Evolutionary conservation across 2,329 filamentous ascomycete genomes (phyloP).

Genomic region (Trichoderma breve): DNA sequence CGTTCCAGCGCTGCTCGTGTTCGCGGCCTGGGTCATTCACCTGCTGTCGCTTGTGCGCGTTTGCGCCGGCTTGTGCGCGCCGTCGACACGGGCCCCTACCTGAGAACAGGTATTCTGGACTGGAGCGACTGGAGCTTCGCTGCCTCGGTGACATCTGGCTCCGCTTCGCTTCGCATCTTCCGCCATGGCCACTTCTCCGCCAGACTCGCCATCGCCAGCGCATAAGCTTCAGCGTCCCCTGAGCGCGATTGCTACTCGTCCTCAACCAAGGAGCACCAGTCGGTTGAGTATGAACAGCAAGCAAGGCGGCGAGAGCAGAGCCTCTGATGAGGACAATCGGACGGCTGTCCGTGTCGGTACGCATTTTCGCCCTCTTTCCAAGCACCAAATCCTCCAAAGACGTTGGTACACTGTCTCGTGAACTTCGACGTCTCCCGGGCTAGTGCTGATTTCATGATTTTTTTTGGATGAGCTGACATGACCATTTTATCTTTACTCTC

Average conservation of each 20-base stretch:
- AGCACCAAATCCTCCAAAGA: not conserved
- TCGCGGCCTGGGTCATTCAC: not conserved
- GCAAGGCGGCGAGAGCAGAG: constrained; percentile 71
- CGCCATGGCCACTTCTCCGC: constrained; percentile 67
- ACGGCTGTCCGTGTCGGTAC: constrained; percentile 95
- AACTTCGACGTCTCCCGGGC: not conserved
- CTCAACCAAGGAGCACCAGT: constrained; percentile 72
- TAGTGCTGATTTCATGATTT: not conserved
- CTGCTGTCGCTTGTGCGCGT: constrained; percentile 18
- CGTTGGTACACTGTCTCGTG: not conserved
- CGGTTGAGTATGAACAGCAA: constrained; percentile 83
- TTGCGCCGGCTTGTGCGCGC: constrained; percentile 21
- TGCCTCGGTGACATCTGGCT: constrained; percentile 16
- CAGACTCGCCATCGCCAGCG: constrained; percentile 66
- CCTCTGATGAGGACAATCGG: constrained; percentile 84
- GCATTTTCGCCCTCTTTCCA: constrained; percentile 45
- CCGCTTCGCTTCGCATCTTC: constrained; percentile 24
- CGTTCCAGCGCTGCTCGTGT: not conserved
- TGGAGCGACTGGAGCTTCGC: not conserved
- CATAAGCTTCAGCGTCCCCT: constrained; percentile 64
- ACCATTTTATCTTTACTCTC: not conserved
- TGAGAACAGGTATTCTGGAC: not conserved
- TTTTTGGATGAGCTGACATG: constrained; percentile 9
- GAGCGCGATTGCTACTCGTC: constrained; percentile 66
- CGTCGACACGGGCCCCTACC: constrained; percentile 17